phyloP scores from a whole-genome alignment of 2,329 filamentous ascomycete genomes.

The Fusarium mangiferae region DNA sequence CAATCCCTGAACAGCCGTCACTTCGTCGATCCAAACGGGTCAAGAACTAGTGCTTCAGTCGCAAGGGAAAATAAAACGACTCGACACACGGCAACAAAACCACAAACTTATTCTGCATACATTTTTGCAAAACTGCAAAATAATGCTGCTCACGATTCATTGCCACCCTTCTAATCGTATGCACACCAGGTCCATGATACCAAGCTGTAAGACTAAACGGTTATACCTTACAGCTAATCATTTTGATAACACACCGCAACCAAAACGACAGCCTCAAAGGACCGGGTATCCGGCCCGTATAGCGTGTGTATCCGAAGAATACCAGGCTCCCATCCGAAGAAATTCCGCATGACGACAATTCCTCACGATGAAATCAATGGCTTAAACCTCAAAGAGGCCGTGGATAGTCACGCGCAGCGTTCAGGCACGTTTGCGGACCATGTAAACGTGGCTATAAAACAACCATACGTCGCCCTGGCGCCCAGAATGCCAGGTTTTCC shows the following conservation, averaged over 20 bases:
- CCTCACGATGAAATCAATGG: conserved; percentile 12
- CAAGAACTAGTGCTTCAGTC: conserved; percentile 19
- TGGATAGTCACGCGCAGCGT: neutral
- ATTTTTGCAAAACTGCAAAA: neutral
- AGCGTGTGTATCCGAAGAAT: conserved; percentile 40
- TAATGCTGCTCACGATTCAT: neutral
- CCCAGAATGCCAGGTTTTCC: conserved; percentile 2
- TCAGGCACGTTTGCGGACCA: conserved; percentile 4
- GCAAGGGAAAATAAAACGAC: neutral
- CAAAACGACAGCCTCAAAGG: conserved; percentile 1
- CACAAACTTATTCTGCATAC: neutral
- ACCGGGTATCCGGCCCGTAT: conserved; percentile 39
- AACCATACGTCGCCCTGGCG: conserved; percentile 4
- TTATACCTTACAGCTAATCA: neutral
- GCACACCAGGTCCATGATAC: neutral
- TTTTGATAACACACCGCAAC: conserved; percentile 3
- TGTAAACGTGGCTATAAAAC: conserved; percentile 13
- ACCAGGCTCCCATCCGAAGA: conserved; percentile 38
- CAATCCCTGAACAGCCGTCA: conserved; percentile 18
- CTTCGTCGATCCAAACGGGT: conserved; percentile 42
- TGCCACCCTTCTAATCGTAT: neutral
- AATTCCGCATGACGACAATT: conserved; percentile 32
- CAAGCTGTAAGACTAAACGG: neutral
- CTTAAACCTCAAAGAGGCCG: conserved; percentile 9
- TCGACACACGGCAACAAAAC: neutral